phyloP scores from a whole-genome alignment of 257 asterid genomes.

The Lycium barbarum region DNA sequence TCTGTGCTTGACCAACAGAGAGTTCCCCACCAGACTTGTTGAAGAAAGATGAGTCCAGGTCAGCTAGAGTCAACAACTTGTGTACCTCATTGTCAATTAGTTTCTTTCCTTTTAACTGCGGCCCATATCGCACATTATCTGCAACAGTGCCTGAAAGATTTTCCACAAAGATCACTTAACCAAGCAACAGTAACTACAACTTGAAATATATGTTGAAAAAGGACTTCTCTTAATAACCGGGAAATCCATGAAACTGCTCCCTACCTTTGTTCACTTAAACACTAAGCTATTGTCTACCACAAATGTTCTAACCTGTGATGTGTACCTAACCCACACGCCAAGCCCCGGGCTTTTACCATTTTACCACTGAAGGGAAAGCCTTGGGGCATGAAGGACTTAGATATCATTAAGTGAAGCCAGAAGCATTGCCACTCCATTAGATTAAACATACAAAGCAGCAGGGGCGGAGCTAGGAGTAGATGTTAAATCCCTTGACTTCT shows the following conservation, averaged over 20 bases:
- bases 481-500: too few relatives aligned
- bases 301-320: not conserved
- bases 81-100: conserved; percentile 61
- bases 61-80: conserved; percentile 71
- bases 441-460: not conserved
- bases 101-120: conserved; percentile 61
- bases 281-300: not conserved
- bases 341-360: not conserved
- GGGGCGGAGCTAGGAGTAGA: too few relatives aligned
- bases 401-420: not conserved
- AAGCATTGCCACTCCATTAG: not conserved
- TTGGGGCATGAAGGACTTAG: not conserved
- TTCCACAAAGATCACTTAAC: not conserved
- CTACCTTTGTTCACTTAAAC: conserved; percentile 1
- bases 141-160: conserved; percentile 65
- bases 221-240: not conserved
- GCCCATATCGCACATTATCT: conserved; percentile 79
- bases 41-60: conserved; percentile 69
- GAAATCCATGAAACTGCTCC: not conserved
- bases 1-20: conserved; percentile 88
- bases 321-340: not conserved
- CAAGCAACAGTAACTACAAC: not conserved
- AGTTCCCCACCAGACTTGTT: conserved; percentile 64
- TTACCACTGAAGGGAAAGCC: not conserved
- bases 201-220: not conserved